Percentiles rank a stretch among this genome's conserved stretches.
Evolutionary conservation across 2,329 filamentous ascomycete genomes (phyloP).

Genomic region (Trichoderma lentiforme): DNA sequence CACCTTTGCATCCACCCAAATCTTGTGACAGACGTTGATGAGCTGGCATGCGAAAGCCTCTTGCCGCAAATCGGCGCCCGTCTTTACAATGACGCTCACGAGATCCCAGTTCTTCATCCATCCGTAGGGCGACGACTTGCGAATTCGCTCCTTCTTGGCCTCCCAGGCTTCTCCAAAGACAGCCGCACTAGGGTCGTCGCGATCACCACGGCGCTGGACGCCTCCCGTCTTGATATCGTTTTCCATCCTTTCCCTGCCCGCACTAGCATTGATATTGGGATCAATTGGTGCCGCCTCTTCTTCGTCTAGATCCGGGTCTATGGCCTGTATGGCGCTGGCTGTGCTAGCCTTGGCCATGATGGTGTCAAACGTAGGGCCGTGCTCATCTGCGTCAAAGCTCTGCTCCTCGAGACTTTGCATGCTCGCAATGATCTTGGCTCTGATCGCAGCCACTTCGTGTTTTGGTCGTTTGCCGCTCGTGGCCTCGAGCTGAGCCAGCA

Average conservation of each 20-base stretch:
- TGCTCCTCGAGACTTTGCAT: slow-evolving; percentile 87
- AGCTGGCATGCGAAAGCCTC: slow-evolving; percentile 85
- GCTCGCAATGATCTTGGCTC: slow-evolving; percentile 82
- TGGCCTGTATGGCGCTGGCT: slow-evolving; percentile 40
- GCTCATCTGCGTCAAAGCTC: slow-evolving; percentile 73
- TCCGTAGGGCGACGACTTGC: slow-evolving; percentile 78
- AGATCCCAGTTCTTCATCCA: slow-evolving; percentile 91
- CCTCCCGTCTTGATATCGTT: slow-evolving; percentile 86
- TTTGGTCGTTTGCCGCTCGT: slow-evolving; percentile 77
- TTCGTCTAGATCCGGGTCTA: slow-evolving; percentile 54
- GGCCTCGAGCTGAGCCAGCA: slow-evolving; percentile 78
- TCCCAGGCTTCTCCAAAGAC: slow-evolving; percentile 87
- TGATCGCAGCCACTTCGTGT: slow-evolving; percentile 77
- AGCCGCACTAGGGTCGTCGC: slow-evolving; percentile 80
- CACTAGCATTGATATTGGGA: slow-evolving; percentile 60
- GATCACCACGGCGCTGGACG: slow-evolving; percentile 74
- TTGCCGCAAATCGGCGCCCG: slow-evolving; percentile 75
- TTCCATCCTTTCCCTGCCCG: slow-evolving; percentile 80
- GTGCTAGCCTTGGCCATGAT: slow-evolving; percentile 70
- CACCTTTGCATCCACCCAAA: slow-evolving; percentile 71
- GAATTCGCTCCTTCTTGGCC: slow-evolving; percentile 77
- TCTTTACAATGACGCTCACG: slow-evolving; percentile 84
- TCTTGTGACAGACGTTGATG: slow-evolving; percentile 76
- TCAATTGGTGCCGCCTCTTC: slow-evolving; percentile 55
- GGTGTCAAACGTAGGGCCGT: slow-evolving; percentile 72